Base-by-base conservation (phyloP, 2,329 filamentous ascomycete genomes). In the Exserohilum rostratum region DNA sequence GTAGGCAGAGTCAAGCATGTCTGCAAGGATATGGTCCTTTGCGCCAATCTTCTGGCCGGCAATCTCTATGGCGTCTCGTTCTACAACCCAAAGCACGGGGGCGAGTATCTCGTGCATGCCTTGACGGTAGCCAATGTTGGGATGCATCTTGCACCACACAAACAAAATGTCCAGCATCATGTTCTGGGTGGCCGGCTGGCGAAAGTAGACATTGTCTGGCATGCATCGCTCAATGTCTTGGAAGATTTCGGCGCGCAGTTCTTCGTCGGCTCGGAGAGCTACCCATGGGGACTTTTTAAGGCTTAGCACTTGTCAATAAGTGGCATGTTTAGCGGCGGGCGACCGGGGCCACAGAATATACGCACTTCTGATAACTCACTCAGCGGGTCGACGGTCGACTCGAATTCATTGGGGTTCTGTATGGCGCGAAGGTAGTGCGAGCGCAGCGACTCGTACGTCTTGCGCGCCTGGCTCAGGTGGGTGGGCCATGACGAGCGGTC, bases 31-130 rank as follows among this genome's bases (percentile, higher is more conserved):
- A 18, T 54, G 52, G 11, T 71, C 68, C 6, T 67, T 65, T 2
- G 70, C 69, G n/a, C 50, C 55, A 9, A 35, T 35, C 10, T 67
- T 57, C 13, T 50, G 68, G 52, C 65, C 68, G 9, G 55, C 55
- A 9, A 60, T 38, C 48, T 90, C 83, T 46, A 96, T 80, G 6
- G 93, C 89, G 77, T 99, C 95, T 64, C 88, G 83, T 64, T 93
- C 87, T 5, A 98, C 79, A 2, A 91, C 90, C 83, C 91, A 91
- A 6, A 97, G 79, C 33, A 99, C 87, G 0, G 95, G 93, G 0
- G 95, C 95, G 12, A 98, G 81, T 38, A 99, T 80, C 76, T 99
- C 95, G 72, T 99, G 95, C 93, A 99, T 99, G 10, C 95, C 95
- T 78, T 99, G 95, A n/a, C 95, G 87, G 72, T 99, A 99, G 13